A percentile compares a stretch with the other conserved stretches of the same genome.
Evolutionary conservation across 2,329 filamentous ascomycete species (phyloP).

Genomic region (Calonectria multiphialidica): DNA sequence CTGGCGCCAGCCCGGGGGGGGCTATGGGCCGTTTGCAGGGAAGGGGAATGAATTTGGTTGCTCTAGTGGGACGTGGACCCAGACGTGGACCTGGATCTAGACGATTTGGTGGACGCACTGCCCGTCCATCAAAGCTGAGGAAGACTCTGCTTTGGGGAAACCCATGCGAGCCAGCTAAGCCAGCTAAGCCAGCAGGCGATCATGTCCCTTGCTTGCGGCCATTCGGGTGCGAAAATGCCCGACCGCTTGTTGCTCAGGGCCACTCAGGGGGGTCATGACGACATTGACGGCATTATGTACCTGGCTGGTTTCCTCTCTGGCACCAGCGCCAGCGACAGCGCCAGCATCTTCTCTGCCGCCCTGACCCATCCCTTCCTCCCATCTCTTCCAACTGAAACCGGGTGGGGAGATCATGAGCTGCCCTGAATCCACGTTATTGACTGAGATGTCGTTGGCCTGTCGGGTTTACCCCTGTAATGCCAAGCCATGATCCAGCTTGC

Average conservation of each 20-base stretch:
- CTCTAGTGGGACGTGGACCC: no score
- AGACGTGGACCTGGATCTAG: neutral
- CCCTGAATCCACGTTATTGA: neutral
- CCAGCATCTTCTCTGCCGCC: no score
- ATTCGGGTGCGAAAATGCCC: neutral
- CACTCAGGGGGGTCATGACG: no score
- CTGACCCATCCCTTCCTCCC: neutral
- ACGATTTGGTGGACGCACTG: neutral
- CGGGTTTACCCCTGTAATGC: neutral
- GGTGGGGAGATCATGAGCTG: neutral
- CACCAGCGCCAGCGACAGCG: no score
- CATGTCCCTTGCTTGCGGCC: no score
- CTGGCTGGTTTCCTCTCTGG: neutral
- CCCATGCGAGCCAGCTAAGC: neutral
- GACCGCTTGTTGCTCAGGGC: neutral
- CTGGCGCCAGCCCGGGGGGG: neutral
- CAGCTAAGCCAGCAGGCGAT: neutral
- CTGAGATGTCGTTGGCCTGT: slow-evolving; percentile 2
- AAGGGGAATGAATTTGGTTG: neutral
- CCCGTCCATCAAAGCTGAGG: neutral
- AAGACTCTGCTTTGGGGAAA: neutral
- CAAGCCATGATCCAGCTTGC: slow-evolving; percentile 19
- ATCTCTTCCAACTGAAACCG: neutral
- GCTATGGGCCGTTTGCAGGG: neutral
- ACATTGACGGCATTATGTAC: neutral